Conservation (phyloP, 2,329 filamentous ascomycete genomes). For the Phyllosticta ampelicida region DNA sequence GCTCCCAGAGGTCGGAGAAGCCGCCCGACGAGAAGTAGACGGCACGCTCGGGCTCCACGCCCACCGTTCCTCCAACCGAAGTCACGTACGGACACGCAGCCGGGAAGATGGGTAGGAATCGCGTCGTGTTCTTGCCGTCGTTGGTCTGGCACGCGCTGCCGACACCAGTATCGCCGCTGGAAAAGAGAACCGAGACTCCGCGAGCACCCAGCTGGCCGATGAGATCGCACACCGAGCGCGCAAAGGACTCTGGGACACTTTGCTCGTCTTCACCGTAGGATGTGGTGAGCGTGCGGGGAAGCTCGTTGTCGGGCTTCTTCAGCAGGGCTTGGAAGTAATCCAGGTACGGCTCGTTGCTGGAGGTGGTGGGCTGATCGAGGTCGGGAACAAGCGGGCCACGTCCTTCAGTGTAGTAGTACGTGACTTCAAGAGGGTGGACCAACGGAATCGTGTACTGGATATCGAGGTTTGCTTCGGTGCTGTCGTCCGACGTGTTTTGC, state of each 20-base stretch:
- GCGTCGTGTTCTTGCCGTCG: constrained; percentile 33
- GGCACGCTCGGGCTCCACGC: constrained; percentile 30
- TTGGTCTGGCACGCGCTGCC: constrained; percentile 36
- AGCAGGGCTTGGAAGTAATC: constrained; percentile 28
- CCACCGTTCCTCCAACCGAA: constrained; percentile 32
- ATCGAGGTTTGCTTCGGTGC: constrained; percentile 41
- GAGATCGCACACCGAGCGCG: constrained; percentile 28
- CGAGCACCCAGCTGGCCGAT: constrained; percentile 30
- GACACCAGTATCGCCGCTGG: constrained; percentile 29
- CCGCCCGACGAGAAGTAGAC: constrained; percentile 34
- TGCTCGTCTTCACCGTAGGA: constrained; percentile 33
- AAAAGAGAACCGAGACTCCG: constrained; percentile 31
- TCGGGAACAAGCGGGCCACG: constrained; percentile 37
- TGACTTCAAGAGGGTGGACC: constrained; percentile 33
- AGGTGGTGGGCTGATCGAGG: constrained; percentile 33
- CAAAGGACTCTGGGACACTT: constrained; percentile 26
- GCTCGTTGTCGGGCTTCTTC: constrained; percentile 21
- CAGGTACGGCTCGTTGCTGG: constrained; percentile 37
- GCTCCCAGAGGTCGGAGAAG: constrained; percentile 35
- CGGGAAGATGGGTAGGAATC: constrained; percentile 37
- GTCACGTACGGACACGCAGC: constrained; percentile 39
- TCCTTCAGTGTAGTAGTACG: constrained; percentile 39
- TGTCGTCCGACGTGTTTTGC: constrained; percentile 27
- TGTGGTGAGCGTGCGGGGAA: constrained; percentile 28
- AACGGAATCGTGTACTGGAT: constrained; percentile 39